Base-by-base conservation (phyloP, 1,284 basidiomycete genomes). In the Cryptococcus sp. region DNA sequence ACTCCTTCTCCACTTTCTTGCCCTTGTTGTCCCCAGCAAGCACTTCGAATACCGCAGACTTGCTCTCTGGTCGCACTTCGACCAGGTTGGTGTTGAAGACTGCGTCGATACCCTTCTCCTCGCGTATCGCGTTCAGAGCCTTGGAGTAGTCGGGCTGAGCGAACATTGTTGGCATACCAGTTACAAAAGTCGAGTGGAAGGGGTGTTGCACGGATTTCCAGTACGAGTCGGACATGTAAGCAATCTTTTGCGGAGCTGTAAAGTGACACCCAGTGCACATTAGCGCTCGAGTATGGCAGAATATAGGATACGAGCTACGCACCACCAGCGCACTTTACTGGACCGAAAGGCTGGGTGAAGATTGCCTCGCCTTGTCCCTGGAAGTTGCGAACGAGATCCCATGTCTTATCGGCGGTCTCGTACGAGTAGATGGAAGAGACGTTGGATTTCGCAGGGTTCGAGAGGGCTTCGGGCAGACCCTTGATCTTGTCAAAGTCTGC, bases 161-260 rank as follows among this genome's bases (percentile, higher is more conserved):
- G 79, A 99, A 98, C 92, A 99, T 98, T 52, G 88, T 84, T 19
- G 91, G 90, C 73, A 88, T 89, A 58, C 93, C 95, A n/a, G 89
- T 93, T 70, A 89, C 88, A 77, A 97, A 98, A 61, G 90, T 85
- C 61, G 92, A 80, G 58, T 86, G 83, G 69, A 89, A 83, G 54
- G 58, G 55, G 25, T 85, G 82, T 54, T 70, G 69, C 19, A 70
- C 52, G 57, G 78, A 78, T 56, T 79, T 78, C 76, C 80, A 82
- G 64, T 74, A 77, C 62, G 77, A 74, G 58, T 78, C 70, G 50
- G 91, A 89, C 90, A 93, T 93, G 89, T 92, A 95, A 86, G 92
- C 90, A 65, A 94, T 89, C 79, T 94, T 94, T 73, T 93, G 90
- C 19, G 91, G 91, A 16, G 90, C 91, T 91, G 65, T n/a, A n/a